A percentile compares a stretch with the other conserved stretches of the same genome.
Conservation (phyloP, 1,284 basidiomycete genomes). For the Cutaneotrichosporon sp. region DNA sequence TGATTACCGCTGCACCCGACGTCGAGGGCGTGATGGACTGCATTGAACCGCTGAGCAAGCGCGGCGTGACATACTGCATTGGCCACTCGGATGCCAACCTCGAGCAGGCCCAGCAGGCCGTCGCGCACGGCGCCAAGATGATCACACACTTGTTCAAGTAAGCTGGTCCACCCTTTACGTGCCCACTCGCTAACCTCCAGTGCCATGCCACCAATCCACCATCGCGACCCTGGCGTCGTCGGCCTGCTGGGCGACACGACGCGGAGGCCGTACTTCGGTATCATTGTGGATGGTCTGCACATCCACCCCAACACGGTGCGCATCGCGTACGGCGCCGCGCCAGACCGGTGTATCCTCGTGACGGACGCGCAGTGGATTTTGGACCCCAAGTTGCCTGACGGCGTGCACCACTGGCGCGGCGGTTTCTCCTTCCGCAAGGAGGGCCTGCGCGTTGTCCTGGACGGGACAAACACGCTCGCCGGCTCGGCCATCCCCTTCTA, state of each 20-base stretch:
- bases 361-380: constrained; percentile 85
- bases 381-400: constrained; percentile 75
- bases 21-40: constrained; percentile 70
- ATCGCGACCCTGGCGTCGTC: constrained; percentile 58
- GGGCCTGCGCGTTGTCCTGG: constrained; percentile 72
- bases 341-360: constrained; percentile 77
- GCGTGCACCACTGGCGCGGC: constrained; percentile 73
- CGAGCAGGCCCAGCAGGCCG: constrained; percentile 32
- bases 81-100: constrained; percentile 62
- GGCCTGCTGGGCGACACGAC: constrained; percentile 78
- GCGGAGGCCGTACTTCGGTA: constrained; percentile 72
- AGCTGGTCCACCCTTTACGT: constrained; percentile 5
- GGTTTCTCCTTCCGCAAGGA: constrained; percentile 69
- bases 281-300: constrained; percentile 88
- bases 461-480: constrained; percentile 78
- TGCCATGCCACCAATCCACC: constrained; percentile 39
- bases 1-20: constrained; percentile 83
- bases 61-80: constrained; percentile 72
- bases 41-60: constrained; percentile 57
- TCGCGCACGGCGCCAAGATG: constrained; percentile 57
- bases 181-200: constrained; percentile 10
- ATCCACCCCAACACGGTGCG: constrained; percentile 83
- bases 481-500: constrained; percentile 71
- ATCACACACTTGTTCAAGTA: constrained; percentile 90
- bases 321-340: constrained; percentile 73